Evolutionary conservation across 148 eudicot genomes (phyloP).

Genomic region (Diospyros kaki): DNA sequence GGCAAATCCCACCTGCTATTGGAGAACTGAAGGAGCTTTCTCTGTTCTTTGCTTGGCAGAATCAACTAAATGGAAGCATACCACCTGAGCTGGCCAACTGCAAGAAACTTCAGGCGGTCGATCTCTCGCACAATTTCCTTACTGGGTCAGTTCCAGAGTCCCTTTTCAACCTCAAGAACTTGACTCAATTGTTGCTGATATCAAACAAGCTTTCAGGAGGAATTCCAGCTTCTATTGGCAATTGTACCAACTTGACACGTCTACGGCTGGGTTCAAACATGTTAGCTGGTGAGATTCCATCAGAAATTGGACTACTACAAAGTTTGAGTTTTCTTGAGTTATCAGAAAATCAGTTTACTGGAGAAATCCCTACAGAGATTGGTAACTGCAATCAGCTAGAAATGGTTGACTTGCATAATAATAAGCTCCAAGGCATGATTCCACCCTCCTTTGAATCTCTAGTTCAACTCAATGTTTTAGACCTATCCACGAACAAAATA

Average conservation of each 20-base stretch:
- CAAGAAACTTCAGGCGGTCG: conserved; percentile 30
- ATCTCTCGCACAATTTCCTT: conserved; percentile 30
- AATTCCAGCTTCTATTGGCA: conserved; percentile 31
- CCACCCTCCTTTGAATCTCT: conserved; percentile 29
- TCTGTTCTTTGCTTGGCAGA: conserved; percentile 35
- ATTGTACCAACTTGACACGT: conserved; percentile 26
- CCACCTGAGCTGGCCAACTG: conserved; percentile 31
- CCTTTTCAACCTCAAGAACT: conserved; percentile 28
- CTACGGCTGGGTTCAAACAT: conserved; percentile 29
- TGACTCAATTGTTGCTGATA: conserved; percentile 28
- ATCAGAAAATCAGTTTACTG: conserved; percentile 30
- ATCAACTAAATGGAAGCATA: conserved; percentile 31
- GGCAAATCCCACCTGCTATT: conserved; percentile 27
- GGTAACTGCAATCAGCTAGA: conserved; percentile 30
- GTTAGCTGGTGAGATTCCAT: conserved; percentile 26
- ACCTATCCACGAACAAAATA: conserved; percentile 26
- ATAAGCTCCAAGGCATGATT: conserved; percentile 18
- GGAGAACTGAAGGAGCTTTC: conserved; percentile 29
- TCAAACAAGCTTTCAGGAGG: conserved; percentile 32
- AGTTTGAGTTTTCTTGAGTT: conserved; percentile 32
- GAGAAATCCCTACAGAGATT: conserved; percentile 28
- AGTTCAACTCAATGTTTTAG: conserved; percentile 26
- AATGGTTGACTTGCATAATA: conserved; percentile 27
- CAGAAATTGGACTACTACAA: conserved; percentile 24
- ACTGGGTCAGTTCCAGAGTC: conserved; percentile 28